A percentile compares a stretch with the other conserved stretches of the same genome.
phyloP scores from a whole-genome alignment of 2,329 filamentous ascomycete genomes.

The Arthrobotrys iridis region DNA sequence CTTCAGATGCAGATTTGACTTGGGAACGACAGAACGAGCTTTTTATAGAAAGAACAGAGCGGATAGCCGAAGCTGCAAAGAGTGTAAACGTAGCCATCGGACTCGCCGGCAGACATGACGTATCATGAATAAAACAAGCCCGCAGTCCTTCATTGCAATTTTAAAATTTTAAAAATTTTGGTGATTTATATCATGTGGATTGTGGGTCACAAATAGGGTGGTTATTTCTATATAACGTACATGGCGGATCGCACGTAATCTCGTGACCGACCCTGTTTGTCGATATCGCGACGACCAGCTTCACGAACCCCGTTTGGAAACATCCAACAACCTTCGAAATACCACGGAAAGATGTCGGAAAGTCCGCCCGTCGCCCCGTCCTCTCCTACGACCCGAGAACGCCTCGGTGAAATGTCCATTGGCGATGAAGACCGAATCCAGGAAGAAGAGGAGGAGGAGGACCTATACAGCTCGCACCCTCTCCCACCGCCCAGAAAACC shows the following conservation, averaged over 20 bases:
- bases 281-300: neutral
- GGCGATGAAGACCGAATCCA: conserved; percentile 20
- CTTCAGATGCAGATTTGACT: too few relatives aligned
- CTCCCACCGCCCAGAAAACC: conserved; percentile 43
- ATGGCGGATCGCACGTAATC: conserved; percentile 2
- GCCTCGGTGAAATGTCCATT: conserved; percentile 39
- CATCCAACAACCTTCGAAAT: neutral
- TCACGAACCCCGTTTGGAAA: neutral
- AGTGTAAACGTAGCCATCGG: too few relatives aligned
- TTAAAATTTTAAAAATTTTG: too few relatives aligned
- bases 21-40: too few relatives aligned
- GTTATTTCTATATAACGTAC: neutral
- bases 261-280: conserved; percentile 7
- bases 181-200: too few relatives aligned
- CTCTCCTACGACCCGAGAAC: conserved; percentile 35
- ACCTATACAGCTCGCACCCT: conserved; percentile 36
- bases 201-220: too few relatives aligned
- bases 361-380: conserved; percentile 36
- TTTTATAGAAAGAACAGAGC: too few relatives aligned
- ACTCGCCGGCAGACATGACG: too few relatives aligned
- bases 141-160: too few relatives aligned
- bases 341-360: conserved; percentile 24
- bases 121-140: too few relatives aligned
- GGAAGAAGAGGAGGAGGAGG: conserved; percentile 8
- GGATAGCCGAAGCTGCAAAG: too few relatives aligned